Conservation (phyloP, 2,329 filamentous ascomycete species). For the Penicillium sp. region DNA sequence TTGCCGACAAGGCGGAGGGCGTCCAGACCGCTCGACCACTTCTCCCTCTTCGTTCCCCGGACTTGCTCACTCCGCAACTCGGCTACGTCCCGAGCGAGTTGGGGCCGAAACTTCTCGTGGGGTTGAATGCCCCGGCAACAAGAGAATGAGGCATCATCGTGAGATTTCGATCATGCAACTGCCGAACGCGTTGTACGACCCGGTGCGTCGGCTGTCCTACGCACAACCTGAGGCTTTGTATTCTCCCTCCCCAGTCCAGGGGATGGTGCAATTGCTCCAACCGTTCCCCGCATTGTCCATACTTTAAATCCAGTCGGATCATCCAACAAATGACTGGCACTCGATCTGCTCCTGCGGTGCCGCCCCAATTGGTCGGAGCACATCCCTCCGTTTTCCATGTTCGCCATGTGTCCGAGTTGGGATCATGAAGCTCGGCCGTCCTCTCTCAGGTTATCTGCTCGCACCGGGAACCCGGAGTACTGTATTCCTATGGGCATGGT, state of each 20-base stretch:
- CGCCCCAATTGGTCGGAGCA: neutral
- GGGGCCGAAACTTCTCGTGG: too few relatives aligned
- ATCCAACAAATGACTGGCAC: neutral
- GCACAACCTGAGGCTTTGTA: too few relatives aligned
- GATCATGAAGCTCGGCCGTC: neutral
- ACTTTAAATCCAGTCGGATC: neutral
- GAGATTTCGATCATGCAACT: too few relatives aligned
- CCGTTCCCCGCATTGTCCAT: neutral
- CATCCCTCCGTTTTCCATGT: neutral
- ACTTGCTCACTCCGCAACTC: neutral
- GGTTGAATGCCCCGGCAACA: too few relatives aligned
- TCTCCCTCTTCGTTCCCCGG: too few relatives aligned
- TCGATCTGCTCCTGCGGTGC: neutral
- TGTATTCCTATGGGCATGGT: conserved; percentile 13
- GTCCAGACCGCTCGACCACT: too few relatives aligned
- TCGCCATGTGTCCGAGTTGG: neutral
- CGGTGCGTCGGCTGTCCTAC: too few relatives aligned
- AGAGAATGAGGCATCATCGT: too few relatives aligned
- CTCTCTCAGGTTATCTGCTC: neutral
- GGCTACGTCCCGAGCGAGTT: too few relatives aligned
- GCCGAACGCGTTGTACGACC: too few relatives aligned
- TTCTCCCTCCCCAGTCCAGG: too few relatives aligned
- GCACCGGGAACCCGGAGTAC: conserved; percentile 18
- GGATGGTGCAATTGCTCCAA: too few relatives aligned
- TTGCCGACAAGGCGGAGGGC: neutral